These are phyloP conservation scores for Stagonosporopsis tanaceti DNA, from an alignment of 2,329 filamentous ascomycete species.

Conservation along the genomic window DNA sequence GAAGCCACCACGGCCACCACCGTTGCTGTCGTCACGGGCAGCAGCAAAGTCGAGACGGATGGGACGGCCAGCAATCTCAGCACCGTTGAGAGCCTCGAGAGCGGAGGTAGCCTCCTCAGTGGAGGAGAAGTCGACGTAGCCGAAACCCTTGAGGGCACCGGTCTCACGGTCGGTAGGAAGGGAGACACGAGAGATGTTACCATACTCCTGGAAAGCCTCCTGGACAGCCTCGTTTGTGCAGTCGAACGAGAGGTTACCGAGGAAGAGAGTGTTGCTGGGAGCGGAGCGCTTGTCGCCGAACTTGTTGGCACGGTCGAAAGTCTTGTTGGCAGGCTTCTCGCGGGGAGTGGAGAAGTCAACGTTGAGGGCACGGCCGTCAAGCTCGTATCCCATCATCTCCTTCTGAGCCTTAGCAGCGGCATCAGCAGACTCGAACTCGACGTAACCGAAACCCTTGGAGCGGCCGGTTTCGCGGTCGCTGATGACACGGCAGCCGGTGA, in stretches of 20 bases:
- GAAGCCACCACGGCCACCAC: slow-evolving; percentile 61
- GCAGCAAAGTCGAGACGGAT: slow-evolving; percentile 85
- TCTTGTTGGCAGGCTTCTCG: slow-evolving; percentile 59
- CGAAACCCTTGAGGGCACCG: slow-evolving; percentile 89
- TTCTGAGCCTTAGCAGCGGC: slow-evolving; percentile 76
- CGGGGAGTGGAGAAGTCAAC: slow-evolving; percentile 79
- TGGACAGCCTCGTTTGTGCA: slow-evolving; percentile 78
- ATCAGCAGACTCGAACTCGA: slow-evolving; percentile 78
- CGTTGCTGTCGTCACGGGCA: slow-evolving; percentile 68
- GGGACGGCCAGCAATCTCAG: slow-evolving; percentile 73
- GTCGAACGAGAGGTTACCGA: slow-evolving; percentile 89
- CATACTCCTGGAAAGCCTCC: slow-evolving; percentile 76
- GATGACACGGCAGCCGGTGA: slow-evolving; percentile 79
- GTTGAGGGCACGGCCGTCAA: slow-evolving; percentile 79
- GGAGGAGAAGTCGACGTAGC: slow-evolving; percentile 84
- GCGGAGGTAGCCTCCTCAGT: slow-evolving; percentile 83
- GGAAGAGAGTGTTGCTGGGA: slow-evolving; percentile 85
- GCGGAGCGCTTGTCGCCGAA: slow-evolving; percentile 83
- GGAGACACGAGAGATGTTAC: slow-evolving; percentile 78
- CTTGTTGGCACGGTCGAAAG: slow-evolving; percentile 66
- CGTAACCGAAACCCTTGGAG: slow-evolving; percentile 92
- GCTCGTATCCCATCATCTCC: slow-evolving; percentile 75
- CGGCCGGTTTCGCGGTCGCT: slow-evolving; percentile 81
- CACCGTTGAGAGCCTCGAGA: slow-evolving; percentile 74
- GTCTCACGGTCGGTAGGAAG: slow-evolving; percentile 88